A percentile compares a stretch with the other conserved stretches of the same genome.
phyloP scores from a whole-genome alignment of 306 rosid genomes.

The Bauhinia variegata region DNA sequence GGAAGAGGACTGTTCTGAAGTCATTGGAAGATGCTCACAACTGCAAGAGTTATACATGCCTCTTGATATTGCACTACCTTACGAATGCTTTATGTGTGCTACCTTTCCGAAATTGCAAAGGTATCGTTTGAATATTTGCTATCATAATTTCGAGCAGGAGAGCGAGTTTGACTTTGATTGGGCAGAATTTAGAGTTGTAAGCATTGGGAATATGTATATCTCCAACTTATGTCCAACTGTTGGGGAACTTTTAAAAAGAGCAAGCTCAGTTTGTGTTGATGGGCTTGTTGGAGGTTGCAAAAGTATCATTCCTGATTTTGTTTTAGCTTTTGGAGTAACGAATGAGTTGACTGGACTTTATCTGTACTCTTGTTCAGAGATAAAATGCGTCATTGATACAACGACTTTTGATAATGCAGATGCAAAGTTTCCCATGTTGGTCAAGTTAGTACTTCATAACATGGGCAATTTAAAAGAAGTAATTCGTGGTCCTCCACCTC shows the following conservation, averaged over 20 bases:
- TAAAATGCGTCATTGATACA: background rate
- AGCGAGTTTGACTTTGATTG: accelerated
- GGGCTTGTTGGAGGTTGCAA: background rate
- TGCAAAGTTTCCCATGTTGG: no score
- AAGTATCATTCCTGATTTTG: background rate
- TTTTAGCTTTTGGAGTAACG: conserved; percentile 4
- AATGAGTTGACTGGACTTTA: background rate
- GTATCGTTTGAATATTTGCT: background rate
- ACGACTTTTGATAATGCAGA: background rate
- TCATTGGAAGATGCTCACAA: background rate
- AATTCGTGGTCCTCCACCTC: no score
- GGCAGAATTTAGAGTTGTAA: background rate
- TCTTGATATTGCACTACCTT: background rate
- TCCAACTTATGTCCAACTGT: background rate
- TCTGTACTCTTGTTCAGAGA: background rate
- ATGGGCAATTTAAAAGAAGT: no score
- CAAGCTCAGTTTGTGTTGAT: background rate
- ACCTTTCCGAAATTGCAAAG: background rate
- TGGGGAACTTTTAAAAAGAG: background rate
- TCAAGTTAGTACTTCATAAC: no score
- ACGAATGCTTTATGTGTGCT: no score
- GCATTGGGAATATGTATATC: background rate
- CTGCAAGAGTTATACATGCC: background rate
- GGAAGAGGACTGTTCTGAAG: background rate
- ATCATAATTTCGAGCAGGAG: no score